phyloP scores from a whole-genome alignment of 2,329 filamentous ascomycete species.

The Pseudonectria buxi region DNA sequence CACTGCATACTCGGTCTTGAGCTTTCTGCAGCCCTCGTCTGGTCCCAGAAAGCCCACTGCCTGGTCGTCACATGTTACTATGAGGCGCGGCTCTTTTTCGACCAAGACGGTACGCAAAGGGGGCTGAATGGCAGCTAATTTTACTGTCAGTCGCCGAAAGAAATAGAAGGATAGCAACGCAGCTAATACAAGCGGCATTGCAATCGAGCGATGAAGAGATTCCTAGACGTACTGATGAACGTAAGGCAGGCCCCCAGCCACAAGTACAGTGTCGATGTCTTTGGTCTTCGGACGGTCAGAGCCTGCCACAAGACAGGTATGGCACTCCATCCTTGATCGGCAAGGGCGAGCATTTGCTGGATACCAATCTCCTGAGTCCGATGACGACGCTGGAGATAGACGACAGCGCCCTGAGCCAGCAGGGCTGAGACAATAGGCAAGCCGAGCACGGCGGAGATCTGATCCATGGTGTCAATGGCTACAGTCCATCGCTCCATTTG shows the following conservation, averaged over 20 bases:
- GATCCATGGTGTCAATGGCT: neutral
- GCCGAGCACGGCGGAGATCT: conserved; percentile 1
- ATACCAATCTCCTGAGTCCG: conserved; percentile 2
- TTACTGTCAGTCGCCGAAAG: neutral
- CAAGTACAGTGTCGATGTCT: conserved; percentile 1
- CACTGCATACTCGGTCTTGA: neutral
- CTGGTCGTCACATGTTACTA: conserved; percentile 4
- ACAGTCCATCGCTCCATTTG: neutral
- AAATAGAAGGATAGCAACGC: neutral
- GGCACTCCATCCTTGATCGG: conserved; percentile 7
- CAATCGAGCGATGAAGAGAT: too few relatives aligned
- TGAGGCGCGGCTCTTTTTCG: conserved; percentile 1
- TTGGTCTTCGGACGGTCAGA: neutral
- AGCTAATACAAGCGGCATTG: too few relatives aligned
- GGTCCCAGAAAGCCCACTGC: too few relatives aligned
- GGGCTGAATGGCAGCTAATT: conserved; percentile 6
- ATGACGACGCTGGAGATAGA: conserved; percentile 8
- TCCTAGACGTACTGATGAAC: conserved; percentile 8
- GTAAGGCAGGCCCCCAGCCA: conserved; percentile 4
- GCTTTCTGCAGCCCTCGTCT: conserved; percentile 1
- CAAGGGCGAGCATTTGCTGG: conserved; percentile 6
- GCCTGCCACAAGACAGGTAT: neutral
- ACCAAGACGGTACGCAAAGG: conserved; percentile 3
- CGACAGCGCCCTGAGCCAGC: conserved; percentile 8
- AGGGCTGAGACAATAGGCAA: conserved; percentile 10